Base-by-base conservation (phyloP, 495 filamentous ascomycete genomes). In the Rostrohypoxylon terebratum region DNA sequence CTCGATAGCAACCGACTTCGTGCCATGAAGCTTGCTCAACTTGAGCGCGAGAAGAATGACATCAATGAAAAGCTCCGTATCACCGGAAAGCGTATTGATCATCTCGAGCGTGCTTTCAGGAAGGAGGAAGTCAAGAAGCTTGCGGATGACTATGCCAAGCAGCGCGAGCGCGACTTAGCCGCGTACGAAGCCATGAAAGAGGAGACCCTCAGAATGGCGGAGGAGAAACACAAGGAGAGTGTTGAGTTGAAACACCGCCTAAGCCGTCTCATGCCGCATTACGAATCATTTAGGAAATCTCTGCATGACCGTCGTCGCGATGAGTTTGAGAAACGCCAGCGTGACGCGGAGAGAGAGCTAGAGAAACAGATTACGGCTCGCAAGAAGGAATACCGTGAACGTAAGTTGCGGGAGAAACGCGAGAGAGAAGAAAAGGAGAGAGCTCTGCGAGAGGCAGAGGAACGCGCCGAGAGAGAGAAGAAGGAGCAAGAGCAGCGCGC, bases 41-140 rank as follows among this genome's bases (percentile, higher is more conserved):
- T 99, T 14, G 96, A 98, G 82, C 94, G 95, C 66, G 96, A 99
- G 85, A 99, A 98, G 89, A 96, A 95, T 76, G 94, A 88, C 75
- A 89, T 97, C 72, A 89, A 90, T 48, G 94, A 98, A 80, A 94
- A 92, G 76, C 86, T 98, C 48, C 90, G 94, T 68, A 87, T 95
- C 69, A 97, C 95, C 54, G 92, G 91, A 78, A 98, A 97, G 88
- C 91, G 96, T 68, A 94, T 98, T 77, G 96, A 99, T 80, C 96
- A 99, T 82, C 85, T 99, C 73, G 96, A 99, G 86, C 93, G 96
- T 82, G 96, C 96, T 23, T 95, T 96, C 87, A 89, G 96, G 73
- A 92, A 93, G 73, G 96, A 98, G 81, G 96, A 99, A 79, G 81
- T 92, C 74, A 97, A 97, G 87, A 93, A 97, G 79, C 85, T 99